Evolutionary conservation across 495 filamentous ascomycete species (phyloP).

Genomic region (Penicillium canariense): DNA sequence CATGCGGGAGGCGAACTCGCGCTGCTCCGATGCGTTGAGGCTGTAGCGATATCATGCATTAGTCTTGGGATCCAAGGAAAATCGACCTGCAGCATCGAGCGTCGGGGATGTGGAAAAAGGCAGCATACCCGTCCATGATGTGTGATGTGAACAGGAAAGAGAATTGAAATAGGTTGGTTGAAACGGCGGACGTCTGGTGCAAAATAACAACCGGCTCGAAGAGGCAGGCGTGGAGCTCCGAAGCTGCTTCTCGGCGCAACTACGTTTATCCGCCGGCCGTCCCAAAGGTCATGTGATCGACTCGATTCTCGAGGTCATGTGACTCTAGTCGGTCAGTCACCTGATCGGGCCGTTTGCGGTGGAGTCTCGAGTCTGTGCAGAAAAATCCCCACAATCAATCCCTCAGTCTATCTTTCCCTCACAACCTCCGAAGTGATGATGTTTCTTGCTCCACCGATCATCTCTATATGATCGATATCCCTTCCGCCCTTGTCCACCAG

Average conservation of each 20-base stretch:
- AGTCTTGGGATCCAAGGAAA: not conserved
- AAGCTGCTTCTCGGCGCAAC: conserved; percentile 34
- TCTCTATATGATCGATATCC: no score
- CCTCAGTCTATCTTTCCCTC: no score
- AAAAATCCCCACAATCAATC: not conserved
- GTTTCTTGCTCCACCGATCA: no score
- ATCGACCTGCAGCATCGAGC: not conserved
- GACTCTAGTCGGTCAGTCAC: not conserved
- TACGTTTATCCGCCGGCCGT: conserved; percentile 23
- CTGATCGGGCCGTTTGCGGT: not conserved
- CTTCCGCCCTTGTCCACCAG: no score
- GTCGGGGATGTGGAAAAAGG: not conserved
- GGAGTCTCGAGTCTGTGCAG: not conserved
- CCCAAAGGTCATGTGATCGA: conserved; percentile 15
- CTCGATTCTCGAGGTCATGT: conserved; percentile 13
- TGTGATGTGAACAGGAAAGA: conserved; percentile 9
- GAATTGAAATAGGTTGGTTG: conserved; percentile 10
- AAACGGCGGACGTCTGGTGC: conserved; percentile 2
- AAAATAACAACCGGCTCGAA: conserved; percentile 1
- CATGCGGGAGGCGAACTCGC: conserved; percentile 87
- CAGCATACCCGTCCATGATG: conserved; percentile 50
- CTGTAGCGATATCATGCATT: conserved; percentile 15
- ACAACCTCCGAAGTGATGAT: no score
- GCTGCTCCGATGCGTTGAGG: conserved; percentile 80
- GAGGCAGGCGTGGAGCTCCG: conserved; percentile 30